Evolutionary conservation across 1,139 yeast species (phyloP).

Genomic region (Blastobotrys malaysiensis): DNA sequence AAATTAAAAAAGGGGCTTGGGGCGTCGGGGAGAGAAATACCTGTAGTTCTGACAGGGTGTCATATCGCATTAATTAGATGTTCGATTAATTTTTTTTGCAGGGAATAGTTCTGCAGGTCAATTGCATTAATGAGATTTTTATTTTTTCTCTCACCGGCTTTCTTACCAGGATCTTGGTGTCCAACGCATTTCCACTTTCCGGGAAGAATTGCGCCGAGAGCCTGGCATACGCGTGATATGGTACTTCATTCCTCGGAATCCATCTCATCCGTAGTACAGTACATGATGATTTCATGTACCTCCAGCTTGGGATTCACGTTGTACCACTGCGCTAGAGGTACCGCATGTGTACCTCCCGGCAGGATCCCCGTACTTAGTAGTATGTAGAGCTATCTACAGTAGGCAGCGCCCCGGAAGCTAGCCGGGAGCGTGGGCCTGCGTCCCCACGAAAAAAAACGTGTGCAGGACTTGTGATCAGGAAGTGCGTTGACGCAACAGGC

Average conservation of each 20-base stretch:
- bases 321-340: no score
- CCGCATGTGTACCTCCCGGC: neutral
- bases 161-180: neutral
- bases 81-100: neutral
- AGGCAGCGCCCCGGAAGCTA: neutral
- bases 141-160: neutral
- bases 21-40: no score
- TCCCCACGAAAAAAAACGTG: neutral
- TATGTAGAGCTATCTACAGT: neutral
- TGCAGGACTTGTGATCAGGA: neutral
- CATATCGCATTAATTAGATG: neutral
- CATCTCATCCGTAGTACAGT: neutral
- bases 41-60: neutral
- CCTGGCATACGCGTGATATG: neutral
- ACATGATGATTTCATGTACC: no score
- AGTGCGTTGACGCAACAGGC: neutral
- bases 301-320: no score
- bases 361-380: neutral
- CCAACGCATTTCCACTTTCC: neutral
- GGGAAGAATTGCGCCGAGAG: neutral
- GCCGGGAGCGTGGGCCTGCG: neutral
- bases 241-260: neutral
- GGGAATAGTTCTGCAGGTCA: neutral
- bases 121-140: neutral
- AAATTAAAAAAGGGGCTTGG: neutral